phyloP scores from a whole-genome alignment of 1,139 yeast genomes.

The Scheffersomyces segobiensis region DNA sequence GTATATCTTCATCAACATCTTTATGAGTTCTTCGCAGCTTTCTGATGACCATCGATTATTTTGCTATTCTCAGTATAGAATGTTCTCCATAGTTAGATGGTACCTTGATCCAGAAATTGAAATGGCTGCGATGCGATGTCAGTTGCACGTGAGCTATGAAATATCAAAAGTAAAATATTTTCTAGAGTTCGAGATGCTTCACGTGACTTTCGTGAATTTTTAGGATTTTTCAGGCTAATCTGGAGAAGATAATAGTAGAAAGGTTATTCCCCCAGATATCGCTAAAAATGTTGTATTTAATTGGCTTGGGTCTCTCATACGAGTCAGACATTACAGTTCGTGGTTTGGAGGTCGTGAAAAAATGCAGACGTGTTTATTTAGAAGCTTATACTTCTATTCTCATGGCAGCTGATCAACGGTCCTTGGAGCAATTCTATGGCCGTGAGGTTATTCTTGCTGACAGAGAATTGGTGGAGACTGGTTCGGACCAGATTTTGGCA shows the following conservation, averaged over 20 bases:
- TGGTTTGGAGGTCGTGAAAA: conserved; percentile 80
- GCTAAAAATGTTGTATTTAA: conserved; percentile 71
- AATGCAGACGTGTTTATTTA: conserved; percentile 83
- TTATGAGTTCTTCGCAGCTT: conserved; percentile 10
- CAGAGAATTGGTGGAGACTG: conserved; percentile 89
- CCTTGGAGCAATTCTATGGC: conserved; percentile 79
- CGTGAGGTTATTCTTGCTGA: conserved; percentile 86
- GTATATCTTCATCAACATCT: conserved; percentile 20
- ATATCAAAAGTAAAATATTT: neutral
- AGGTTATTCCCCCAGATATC: neutral
- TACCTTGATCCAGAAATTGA: too few relatives aligned
- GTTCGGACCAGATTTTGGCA: conserved; percentile 76
- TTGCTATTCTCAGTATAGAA: conserved; percentile 4
- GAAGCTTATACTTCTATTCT: conserved; percentile 95
- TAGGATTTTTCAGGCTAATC: neutral
- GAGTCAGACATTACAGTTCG: conserved; percentile 91
- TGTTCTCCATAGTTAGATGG: too few relatives aligned
- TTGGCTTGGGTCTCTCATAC: conserved; percentile 90
- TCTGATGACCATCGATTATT: neutral
- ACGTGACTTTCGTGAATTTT: neutral
- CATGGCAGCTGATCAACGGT: conserved; percentile 81
- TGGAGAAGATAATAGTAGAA: neutral
- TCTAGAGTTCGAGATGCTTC: neutral
- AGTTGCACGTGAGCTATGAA: neutral
- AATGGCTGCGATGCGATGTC: neutral